Evolutionary conservation across 768 basidiomycete species (phyloP).

Genomic region (Leccinum pellstonianum): DNA sequence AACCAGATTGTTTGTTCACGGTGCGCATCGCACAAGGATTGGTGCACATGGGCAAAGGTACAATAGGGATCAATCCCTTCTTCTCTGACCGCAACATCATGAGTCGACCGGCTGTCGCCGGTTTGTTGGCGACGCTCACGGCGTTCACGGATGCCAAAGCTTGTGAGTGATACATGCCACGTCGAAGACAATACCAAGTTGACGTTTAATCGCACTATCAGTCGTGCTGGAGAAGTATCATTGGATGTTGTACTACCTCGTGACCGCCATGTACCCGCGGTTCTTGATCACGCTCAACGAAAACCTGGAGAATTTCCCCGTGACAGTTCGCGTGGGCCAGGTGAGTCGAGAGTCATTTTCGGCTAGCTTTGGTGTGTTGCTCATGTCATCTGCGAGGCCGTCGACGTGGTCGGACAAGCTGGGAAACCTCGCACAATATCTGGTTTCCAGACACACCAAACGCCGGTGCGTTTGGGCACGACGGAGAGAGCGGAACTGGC

Average conservation of each 20-base stretch:
- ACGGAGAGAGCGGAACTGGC: conserved; percentile 94
- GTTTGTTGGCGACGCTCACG: conserved; percentile 80
- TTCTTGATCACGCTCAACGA: conserved; percentile 98
- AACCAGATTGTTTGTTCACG: conserved; percentile 94
- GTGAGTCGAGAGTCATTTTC: conserved; percentile 37
- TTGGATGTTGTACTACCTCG: conserved; percentile 98
- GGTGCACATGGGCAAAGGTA: conserved; percentile 99
- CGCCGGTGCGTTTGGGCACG: conserved; percentile 92
- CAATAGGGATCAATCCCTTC: conserved; percentile 95
- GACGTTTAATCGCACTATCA: conserved; percentile 31
- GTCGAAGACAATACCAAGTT: neutral
- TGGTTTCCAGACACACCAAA: conserved; percentile 88
- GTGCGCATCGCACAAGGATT: conserved; percentile 94
- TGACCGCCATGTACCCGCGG: conserved; percentile 95
- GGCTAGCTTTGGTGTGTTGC: neutral
- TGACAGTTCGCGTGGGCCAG: conserved; percentile 94
- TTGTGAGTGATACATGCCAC: conserved; percentile 56
- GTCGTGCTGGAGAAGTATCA: conserved; percentile 94
- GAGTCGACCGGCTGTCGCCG: conserved; percentile 86
- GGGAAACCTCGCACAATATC: neutral
- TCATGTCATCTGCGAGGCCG: conserved; percentile 52
- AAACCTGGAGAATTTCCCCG: conserved; percentile 78
- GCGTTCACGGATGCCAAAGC: conserved; percentile 93
- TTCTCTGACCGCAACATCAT: conserved; percentile 90
- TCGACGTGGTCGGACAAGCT: conserved; percentile 70